Base-by-base conservation (phyloP, 257 asterid species). In the Ocimum tenuiflorum region DNA sequence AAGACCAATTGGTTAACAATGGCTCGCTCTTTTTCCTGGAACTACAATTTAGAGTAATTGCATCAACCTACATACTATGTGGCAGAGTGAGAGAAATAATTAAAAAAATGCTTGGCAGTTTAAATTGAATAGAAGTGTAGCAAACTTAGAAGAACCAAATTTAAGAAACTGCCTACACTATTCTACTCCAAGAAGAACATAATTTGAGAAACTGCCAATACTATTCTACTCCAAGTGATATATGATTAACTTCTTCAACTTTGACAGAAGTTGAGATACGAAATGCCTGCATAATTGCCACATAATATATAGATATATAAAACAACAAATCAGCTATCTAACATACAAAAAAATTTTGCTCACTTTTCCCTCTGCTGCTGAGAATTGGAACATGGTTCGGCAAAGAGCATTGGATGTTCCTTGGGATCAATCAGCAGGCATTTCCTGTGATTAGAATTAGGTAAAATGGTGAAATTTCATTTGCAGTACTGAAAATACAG, bases 391-490 rank as follows among this genome's bases (percentile, higher is more conserved):
- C 96, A 94, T 58, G 95, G 89, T 80, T 94, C 99, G 2, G 97
- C 95, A 80, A 92, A 90, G 70, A 92, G 89, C 99, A 92, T 89
- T n/a, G 99, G 99, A 67, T 90, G 99, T 77, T 94, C 99, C 84
- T 90, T 90, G 10, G 99, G 97, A 83, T 94, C 96, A 72, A 94
- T 83, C 79, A 90, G 68, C 41, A 94, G 80, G 77, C 97, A 90
- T 48, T 88, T 91, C 89, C 99, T 90, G 84, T 38, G 74, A 67
- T 24, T 23, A 63, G 24, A 65, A 58, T 35, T 41, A 67, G 31
- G 15, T 27, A 50, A 31, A 45, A 39, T 8, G 8, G 17, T 49
- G 63, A 58, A 56, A 61, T 33, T 10, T 10, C 27, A 27, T 10
- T 14, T 43, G 49, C 35, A 58, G 15, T 19, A 65, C 63, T 52